A percentile compares a stretch with the other conserved stretches of the same genome.
phyloP scores from a whole-genome alignment of 768 basidiomycete species.

The Hemileccinum impolitum region DNA sequence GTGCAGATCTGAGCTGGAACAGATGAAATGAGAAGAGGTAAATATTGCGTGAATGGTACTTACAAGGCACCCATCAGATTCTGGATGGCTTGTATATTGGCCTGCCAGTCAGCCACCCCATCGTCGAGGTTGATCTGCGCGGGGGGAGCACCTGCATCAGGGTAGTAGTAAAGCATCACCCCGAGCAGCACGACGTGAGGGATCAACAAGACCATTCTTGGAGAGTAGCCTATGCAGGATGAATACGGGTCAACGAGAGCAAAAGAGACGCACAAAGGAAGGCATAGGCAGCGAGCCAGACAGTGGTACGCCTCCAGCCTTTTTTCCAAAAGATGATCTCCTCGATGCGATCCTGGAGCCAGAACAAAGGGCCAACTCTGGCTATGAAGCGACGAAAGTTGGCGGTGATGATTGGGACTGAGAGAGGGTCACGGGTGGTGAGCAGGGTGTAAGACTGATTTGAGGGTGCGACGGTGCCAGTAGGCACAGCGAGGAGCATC shows the following conservation, averaged over 20 bases:
- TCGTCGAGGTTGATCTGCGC: slow-evolving; percentile 41
- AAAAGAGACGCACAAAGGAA: slow-evolving; percentile 65
- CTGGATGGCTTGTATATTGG: slow-evolving; percentile 86
- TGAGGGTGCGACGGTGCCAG: too few relatives aligned
- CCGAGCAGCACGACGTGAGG: slow-evolving; percentile 62
- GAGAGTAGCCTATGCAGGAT: slow-evolving; percentile 62
- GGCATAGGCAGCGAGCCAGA: slow-evolving; percentile 74
- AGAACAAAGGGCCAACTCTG: slow-evolving; percentile 76
- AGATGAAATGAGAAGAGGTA: not conserved
- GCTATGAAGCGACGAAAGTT: slow-evolving; percentile 69
- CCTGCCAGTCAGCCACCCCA: slow-evolving; percentile 76
- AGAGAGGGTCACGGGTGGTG: slow-evolving; percentile 65
- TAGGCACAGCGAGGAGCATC: slow-evolving; percentile 29
- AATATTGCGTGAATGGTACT: slow-evolving; percentile 20
- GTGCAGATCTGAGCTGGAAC: slow-evolving; percentile 56
- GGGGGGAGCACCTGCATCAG: slow-evolving; percentile 34
- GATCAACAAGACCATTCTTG: slow-evolving; percentile 63
- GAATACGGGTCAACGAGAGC: not conserved
- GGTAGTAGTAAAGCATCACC: slow-evolving; percentile 65
- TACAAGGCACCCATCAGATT: slow-evolving; percentile 87
- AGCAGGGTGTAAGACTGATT: too few relatives aligned
- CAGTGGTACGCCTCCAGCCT: slow-evolving; percentile 65
- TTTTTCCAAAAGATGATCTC: slow-evolving; percentile 82
- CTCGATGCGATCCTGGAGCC: slow-evolving; percentile 86
- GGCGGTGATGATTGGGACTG: slow-evolving; percentile 65